Conservation (phyloP, 2,329 filamentous ascomycete genomes). For the Epichloe festucae region DNA sequence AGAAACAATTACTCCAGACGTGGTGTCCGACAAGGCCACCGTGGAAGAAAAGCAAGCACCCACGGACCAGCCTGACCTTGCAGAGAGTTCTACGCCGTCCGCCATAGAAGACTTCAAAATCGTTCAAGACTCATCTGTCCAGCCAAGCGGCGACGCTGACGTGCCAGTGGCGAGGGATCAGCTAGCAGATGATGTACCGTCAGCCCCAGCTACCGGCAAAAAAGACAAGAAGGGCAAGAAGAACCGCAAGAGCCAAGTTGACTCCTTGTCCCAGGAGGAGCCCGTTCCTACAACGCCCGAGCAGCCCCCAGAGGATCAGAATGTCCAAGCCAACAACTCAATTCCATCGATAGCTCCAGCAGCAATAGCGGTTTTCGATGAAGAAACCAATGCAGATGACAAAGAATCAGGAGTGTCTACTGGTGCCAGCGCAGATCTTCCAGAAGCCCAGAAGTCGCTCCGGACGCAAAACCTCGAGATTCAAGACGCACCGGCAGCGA, state of each 20-base stretch:
- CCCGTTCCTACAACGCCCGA: not conserved
- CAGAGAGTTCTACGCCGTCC: not conserved
- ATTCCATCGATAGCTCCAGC: not conserved
- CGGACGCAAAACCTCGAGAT: not conserved
- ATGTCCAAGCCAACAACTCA: not conserved
- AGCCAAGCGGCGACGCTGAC: slow-evolving; percentile 1
- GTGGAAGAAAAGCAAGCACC: not conserved
- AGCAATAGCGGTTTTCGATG: not conserved
- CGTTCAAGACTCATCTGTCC: not conserved
- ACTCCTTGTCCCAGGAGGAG: slow-evolving; percentile 1
- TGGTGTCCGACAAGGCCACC: not conserved
- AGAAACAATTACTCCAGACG: not conserved
- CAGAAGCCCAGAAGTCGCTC: not conserved
- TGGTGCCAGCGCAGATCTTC: not conserved
- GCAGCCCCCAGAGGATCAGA: not conserved
- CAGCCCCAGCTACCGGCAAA: slow-evolving; percentile 7
- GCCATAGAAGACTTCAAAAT: not conserved
- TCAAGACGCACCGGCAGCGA: not conserved
- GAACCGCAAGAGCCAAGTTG: slow-evolving; percentile 5
- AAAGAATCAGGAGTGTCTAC: not conserved
- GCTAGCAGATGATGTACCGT: slow-evolving; percentile 6
- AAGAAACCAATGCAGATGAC: not conserved
- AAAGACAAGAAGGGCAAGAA: slow-evolving; percentile 12
- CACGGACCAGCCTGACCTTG: not conserved
- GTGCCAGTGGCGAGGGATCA: slow-evolving; percentile 1